These are phyloP conservation scores for Solanum raphanifolium DNA, from an alignment of 257 asterid species.

Conservation along the genomic window DNA sequence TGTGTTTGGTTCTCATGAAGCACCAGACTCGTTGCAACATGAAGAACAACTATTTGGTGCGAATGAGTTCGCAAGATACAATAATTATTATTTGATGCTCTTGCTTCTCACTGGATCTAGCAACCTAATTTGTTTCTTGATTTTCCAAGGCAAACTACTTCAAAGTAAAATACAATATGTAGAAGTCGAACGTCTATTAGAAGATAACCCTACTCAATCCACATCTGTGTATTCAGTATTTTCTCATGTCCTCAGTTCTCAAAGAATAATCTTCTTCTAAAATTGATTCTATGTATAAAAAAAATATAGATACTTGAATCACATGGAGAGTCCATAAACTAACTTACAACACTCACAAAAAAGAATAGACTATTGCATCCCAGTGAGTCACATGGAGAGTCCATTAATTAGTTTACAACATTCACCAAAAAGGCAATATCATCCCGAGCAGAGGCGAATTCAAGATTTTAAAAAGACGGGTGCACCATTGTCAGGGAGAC, in stretches of 20 bases:
- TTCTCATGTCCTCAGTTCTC: not conserved
- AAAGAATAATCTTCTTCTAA: not conserved
- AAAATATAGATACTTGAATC: not conserved
- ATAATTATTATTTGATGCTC: not conserved
- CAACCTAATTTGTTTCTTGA: not conserved
- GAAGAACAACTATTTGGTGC: not conserved
- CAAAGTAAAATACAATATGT: not conserved
- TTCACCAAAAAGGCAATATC: not conserved
- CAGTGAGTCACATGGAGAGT: not conserved
- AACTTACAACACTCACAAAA: not conserved
- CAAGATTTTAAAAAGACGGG: too few relatives aligned
- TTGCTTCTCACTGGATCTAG: not conserved
- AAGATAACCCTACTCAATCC: not conserved
- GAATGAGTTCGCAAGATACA: not conserved
- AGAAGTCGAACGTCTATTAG: not conserved
- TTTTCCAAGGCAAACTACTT: not conserved
- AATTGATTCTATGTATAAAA: not conserved
- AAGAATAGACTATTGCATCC: not conserved
- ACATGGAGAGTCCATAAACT: not conserved
- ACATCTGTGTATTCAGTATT: not conserved
- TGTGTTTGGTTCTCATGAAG: not conserved
- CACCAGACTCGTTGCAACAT: not conserved
- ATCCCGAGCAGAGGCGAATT: too few relatives aligned
- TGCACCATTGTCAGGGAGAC: too few relatives aligned
- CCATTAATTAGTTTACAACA: not conserved